Base-by-base conservation (phyloP, 805 yeast genomes). In the Maudiozyma pseudohumilis region DNA sequence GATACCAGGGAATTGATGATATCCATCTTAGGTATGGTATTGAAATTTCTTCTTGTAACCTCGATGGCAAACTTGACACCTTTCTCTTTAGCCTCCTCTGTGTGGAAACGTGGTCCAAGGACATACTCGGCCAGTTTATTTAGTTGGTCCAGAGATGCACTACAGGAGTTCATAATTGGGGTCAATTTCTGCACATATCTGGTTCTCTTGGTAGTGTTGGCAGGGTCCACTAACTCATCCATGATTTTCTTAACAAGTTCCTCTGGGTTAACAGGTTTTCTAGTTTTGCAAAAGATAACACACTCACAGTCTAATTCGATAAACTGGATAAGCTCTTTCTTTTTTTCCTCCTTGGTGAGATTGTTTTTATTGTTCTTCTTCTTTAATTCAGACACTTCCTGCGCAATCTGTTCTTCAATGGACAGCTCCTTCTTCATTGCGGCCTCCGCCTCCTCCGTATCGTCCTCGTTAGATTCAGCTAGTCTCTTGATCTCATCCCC, bases 211-310 rank as follows among this genome's bases (percentile, higher is more conserved):
- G 43, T 44, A 38, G 40, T 41, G 30, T 50, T 49, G 23, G 66
- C 65, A 13, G 74, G 61, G 5, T 68, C 69, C 19, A 59, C 55
- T 6, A 80, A 67, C 29, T 82, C 85, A 27, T 69, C 50, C 55
- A 95, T 81, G 2, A 89, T 61, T 21, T 63, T 61, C 26, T 67
- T 64, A 8, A 84, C 89, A 38, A 92, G 71, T 3, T 65, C 59
- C 24, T 77, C 92, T 0, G 97, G 96, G 17, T 73, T 76, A 6
- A 88, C 69, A 0, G 96, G 95, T 46, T 65, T 71, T 48, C 81
- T 74, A 1, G 87, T 75, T 51, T 94, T 83, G 49, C 87, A 74
- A 55, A 89, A 92, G 2, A 87, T 73, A 30, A 92, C 76, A 59
- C 95, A 85, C 55, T 84, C 94, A 51, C 87, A 79, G 15, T 77